phyloP scores from a whole-genome alignment of 495 filamentous ascomycete species.

The Hyaloscypha hepaticicola region DNA sequence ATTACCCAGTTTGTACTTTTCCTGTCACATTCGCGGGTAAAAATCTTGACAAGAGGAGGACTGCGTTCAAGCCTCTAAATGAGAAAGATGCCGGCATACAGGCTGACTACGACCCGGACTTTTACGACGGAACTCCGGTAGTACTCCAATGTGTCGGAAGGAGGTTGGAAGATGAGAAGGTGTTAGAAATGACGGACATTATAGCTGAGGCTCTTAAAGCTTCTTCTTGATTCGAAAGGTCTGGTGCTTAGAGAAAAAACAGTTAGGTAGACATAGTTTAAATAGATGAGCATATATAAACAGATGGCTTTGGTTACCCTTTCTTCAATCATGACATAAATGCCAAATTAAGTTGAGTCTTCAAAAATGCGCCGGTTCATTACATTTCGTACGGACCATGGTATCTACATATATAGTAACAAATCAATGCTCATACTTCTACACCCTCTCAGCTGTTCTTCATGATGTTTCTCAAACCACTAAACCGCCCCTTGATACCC shows the following conservation, averaged over 20 bases:
- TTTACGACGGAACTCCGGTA: constrained; percentile 48
- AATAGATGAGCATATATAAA: too few relatives aligned
- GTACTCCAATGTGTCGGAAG: constrained; percentile 49
- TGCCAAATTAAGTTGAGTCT: too few relatives aligned
- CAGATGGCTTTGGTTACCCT: too few relatives aligned
- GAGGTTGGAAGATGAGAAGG: constrained; percentile 49
- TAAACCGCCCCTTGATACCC: constrained; percentile 8
- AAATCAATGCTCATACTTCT: background rate
- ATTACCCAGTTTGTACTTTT: constrained; percentile 32
- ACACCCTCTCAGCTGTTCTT: constrained; percentile 19
- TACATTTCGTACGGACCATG: background rate
- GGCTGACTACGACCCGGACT: constrained; percentile 41
- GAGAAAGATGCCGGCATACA: constrained; percentile 24
- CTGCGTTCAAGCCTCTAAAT: constrained; percentile 34
- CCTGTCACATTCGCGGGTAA: constrained; percentile 32
- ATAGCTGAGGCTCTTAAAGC: constrained; percentile 26
- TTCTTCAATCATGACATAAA: too few relatives aligned
- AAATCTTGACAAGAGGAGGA: constrained; percentile 35
- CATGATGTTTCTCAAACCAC: constrained; percentile 20
- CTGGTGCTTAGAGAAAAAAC: background rate
- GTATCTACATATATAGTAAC: background rate
- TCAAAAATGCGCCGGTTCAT: background rate
- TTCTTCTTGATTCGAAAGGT: background rate
- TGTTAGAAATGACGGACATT: constrained; percentile 39
- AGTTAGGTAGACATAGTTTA: background rate